Evolutionary conservation across 164 flowering plant genomes (phyloP), one percentile per base, ranked within the genome.

Genomic region (Vitis labrusca): DNA sequence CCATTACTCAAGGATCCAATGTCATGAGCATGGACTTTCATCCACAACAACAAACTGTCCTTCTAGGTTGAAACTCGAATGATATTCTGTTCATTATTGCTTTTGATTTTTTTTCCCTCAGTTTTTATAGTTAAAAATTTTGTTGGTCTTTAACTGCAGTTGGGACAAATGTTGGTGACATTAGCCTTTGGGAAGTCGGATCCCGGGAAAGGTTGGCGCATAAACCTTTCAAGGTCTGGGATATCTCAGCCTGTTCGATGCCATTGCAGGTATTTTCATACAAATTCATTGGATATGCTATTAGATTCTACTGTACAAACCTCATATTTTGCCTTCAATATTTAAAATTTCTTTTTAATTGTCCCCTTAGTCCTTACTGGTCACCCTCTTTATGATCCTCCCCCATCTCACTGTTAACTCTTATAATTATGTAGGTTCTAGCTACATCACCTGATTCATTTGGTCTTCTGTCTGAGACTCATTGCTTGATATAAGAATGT

Each of bases 21-120:
- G 87, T 84, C 37, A 88, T 76, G 84, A 88, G 91, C 90, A 85
- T 91, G 97, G 97, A 91, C 78, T 91, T 91, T 73, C 97, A 91
- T 79, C 97, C 94, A 5, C 81, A 74, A 10, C 91, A 87, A 51
- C 97, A 88, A 64, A 88, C 87, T 16, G 63, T 88, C 67, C 92
- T 91, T 72, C 73, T 91, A 78, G 97, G 97, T 91, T 61, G 9
- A 14, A 71, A 44, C 14, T 52, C 23, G 48, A 56, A 12, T n/a
- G n/a, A 15, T 49, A 54, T 19, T 49, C 9, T 54, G 50, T 17
- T 59, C 17, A 16, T 5, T 37, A 14, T 63, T 44, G 19, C 49
- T 44, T 14, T 53, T 37, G 11, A 48, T 8, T 71, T 52, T 30
- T 2, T 17, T 64, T 4, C n/a, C 9, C 17, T 8, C 15, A 55